Evolutionary conservation across 2,329 filamentous ascomycete species (phyloP).

Genomic region (Didymella keratinophila): DNA sequence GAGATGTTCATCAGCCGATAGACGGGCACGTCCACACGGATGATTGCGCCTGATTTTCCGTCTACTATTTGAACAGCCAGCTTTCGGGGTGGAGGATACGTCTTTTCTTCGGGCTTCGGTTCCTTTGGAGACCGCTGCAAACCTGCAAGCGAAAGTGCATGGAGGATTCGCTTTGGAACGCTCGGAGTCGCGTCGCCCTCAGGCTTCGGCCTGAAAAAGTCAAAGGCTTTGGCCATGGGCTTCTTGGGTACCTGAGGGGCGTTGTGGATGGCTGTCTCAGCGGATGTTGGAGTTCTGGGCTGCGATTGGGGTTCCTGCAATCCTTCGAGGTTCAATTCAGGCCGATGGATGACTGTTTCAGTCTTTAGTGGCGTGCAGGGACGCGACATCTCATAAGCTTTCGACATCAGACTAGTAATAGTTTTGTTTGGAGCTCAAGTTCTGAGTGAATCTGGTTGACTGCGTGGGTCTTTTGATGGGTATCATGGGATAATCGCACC

Average conservation of each 20-base stretch:
- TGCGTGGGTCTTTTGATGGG: not conserved
- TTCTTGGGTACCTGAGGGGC: conserved; percentile 2
- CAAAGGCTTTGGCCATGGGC: not conserved
- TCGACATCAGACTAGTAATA: not conserved
- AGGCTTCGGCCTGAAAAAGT: conserved; percentile 5
- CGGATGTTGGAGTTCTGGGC: not conserved
- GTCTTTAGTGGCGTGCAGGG: not conserved
- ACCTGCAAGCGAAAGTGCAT: conserved; percentile 1
- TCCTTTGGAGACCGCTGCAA: not conserved
- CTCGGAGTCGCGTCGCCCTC: not conserved
- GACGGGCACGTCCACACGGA: conserved; percentile 6
- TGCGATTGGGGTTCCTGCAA: not conserved
- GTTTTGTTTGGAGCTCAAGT: not conserved
- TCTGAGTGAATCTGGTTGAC: not conserved
- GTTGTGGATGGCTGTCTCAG: not conserved
- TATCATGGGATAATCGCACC: not conserved
- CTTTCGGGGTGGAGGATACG: not conserved
- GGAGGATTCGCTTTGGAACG: not conserved
- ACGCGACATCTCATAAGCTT: not conserved
- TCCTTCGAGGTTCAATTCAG: not conserved
- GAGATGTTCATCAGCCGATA: not conserved
- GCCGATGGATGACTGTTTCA: not conserved
- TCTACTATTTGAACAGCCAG: conserved; percentile 4
- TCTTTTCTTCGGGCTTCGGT: not conserved
- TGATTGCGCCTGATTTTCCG: not conserved